A percentile compares a stretch with the other conserved stretches of the same genome.
These are phyloP conservation scores for Boletus vinaceobasis DNA, from an alignment of 768 basidiomycete genomes.

Conservation along the genomic window DNA sequence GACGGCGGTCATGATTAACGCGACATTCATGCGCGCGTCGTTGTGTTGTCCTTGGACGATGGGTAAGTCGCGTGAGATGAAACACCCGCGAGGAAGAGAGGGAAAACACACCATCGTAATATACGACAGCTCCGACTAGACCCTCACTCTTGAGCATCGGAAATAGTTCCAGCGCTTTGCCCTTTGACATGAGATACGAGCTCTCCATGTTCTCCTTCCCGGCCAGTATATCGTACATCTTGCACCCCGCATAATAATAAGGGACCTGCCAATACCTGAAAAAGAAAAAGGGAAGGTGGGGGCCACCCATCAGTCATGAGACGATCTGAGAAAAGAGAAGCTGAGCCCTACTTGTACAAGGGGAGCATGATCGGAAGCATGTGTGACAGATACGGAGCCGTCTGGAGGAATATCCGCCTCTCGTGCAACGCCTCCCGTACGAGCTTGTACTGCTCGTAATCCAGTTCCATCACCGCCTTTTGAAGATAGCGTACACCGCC, in stretches of 20 bases:
- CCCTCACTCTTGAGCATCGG: constrained; percentile 94
- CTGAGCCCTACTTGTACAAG: constrained; percentile 72
- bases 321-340: neutral
- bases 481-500: constrained; percentile 97
- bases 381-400: constrained; percentile 86
- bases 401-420: constrained; percentile 89
- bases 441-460: constrained; percentile 95
- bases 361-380: constrained; percentile 98
- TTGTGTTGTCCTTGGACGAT: constrained; percentile 82
- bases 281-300: neutral
- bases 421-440: constrained; percentile 95
- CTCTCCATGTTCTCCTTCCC: constrained; percentile 96
- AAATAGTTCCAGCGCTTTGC: constrained; percentile 90
- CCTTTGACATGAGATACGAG: constrained; percentile 93
- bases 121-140: constrained; percentile 91
- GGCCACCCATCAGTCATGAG: constrained; percentile 2
- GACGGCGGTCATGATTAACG: constrained; percentile 91
- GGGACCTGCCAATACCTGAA: constrained; percentile 92
- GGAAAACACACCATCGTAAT: constrained; percentile 78
- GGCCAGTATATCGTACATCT: constrained; percentile 93
- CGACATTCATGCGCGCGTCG: constrained; percentile 97
- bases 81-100: neutral
- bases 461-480: constrained; percentile 92
- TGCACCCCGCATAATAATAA: constrained; percentile 93
- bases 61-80: neutral